Evolutionary conservation across 306 rosid genomes (phyloP).

Genomic region (Trichosanthes truncata): DNA sequence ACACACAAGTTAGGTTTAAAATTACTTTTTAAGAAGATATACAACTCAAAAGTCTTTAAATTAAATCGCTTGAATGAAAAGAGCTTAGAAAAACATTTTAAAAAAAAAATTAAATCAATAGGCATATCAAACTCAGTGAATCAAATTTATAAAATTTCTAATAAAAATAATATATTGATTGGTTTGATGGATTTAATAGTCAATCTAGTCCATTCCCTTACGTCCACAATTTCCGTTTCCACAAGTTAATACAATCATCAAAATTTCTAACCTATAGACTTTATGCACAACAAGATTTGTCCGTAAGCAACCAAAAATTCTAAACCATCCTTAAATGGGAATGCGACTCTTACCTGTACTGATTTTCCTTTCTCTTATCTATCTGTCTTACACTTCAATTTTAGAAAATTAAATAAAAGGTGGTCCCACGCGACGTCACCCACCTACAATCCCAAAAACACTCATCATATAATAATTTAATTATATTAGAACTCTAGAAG

Average conservation of each 20-base stretch:
- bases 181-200: background rate
- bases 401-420: background rate
- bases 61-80: too few species aligned
- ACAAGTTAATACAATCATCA: background rate
- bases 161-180: background rate
- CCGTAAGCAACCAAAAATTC: background rate
- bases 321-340: background rate
- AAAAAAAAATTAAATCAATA: too few species aligned
- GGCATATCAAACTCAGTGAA: too few species aligned
- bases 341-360: slow-evolving; percentile 1
- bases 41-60: too few species aligned
- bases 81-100: too few species aligned
- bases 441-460: background rate
- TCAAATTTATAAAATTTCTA: too few species aligned
- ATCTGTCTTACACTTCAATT: background rate
- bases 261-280: background rate
- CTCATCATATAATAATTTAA: background rate
- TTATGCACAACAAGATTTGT: background rate
- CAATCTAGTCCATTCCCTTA: background rate
- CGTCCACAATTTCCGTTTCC: background rate
- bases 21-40: too few species aligned
- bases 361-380: background rate
- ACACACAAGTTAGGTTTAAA: too few species aligned
- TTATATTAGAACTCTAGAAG: background rate
- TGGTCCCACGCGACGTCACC: background rate